Evolutionary conservation across 2,329 filamentous ascomycete genomes (phyloP), one percentile per base, ranked within the genome.

Genomic region (Talaromyces verruculosus): DNA sequence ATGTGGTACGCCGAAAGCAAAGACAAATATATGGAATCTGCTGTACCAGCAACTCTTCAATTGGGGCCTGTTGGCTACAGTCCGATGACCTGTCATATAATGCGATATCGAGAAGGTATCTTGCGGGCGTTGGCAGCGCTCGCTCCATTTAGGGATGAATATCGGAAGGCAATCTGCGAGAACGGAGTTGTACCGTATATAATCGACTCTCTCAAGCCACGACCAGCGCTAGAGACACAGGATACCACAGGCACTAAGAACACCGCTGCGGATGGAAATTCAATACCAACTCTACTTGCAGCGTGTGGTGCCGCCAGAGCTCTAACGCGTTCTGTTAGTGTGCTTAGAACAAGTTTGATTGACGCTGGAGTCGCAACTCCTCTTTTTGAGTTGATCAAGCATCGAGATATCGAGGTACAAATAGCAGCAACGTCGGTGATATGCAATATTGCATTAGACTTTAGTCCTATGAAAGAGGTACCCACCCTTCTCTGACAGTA

Each of bases 381-480:
- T 3, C 81, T 97, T 7, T 90, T 93, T 70, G 83, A 84, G 35
- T 87, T 97, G 55, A 83, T 98, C 69, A 87, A 84, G 65, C 90
- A 95, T 76, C 84, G 85, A 6, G 87, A 95, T 70, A 80, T 92
- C 37, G 88, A 94, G 62, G 89, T 98, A 4, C 90, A 93, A 74
- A 89, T 95, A 74, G 92, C 93, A 59, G 92, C 94, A 5, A 96
- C 92, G 0, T 89, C 91, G 41, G 89, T 90, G 6, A 86, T 96
- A 45, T 92, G 89, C 71, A 99, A 99, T 76, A 79, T 99, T 59
- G 86, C 96, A 5, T 83, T 93, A 57, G 92, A 96, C 68, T 91
- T 96, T 71, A 97, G 93, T 74, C 93, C 95, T 0, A 93, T 97
- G 87, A 89, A 92, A 77, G 88, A 92, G 76, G 92, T 94, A 77